phyloP scores from a whole-genome alignment of 345 rosid species.

The Gossypium stocksii region DNA sequence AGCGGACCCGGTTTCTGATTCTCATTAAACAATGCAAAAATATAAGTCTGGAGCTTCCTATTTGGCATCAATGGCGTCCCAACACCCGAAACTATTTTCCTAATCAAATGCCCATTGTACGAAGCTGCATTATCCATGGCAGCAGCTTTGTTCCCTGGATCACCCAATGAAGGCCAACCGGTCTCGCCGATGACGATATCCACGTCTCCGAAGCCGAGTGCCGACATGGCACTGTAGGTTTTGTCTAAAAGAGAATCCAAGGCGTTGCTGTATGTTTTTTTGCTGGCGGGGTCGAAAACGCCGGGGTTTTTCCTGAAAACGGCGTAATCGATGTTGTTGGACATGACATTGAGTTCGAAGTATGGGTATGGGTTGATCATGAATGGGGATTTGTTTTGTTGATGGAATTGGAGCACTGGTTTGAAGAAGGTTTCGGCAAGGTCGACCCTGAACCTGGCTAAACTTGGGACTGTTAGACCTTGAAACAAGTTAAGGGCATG shows the following conservation, averaged over 20 bases:
- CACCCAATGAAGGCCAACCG: conserved; percentile 69
- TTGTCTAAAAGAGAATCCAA: conserved; percentile 64
- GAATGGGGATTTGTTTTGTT: conserved; percentile 61
- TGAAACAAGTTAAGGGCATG: conserved; percentile 52
- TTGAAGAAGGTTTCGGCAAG: conserved; percentile 39
- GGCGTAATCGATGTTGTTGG: conserved; percentile 31
- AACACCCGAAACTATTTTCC: conserved; percentile 31
- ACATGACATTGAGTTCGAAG: conserved; percentile 38
- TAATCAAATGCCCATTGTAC: conserved; percentile 48
- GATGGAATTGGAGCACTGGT: conserved; percentile 63
- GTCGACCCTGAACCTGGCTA: conserved; percentile 44
- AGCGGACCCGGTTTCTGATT: conserved; percentile 63
- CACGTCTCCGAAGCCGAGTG: conserved; percentile 60
- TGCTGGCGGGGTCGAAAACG: conserved; percentile 43
- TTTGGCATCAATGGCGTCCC: conserved; percentile 91
- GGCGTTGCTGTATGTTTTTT: conserved; percentile 63
- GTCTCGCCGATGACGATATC: conserved; percentile 67
- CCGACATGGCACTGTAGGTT: conserved; percentile 64
- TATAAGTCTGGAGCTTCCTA: conserved; percentile 51
- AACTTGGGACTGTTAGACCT: conserved; percentile 44
- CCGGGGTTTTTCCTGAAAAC: conserved; percentile 56
- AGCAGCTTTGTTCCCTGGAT: conserved; percentile 24
- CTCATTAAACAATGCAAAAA: conserved; percentile 77
- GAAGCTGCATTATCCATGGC: conserved; percentile 44
- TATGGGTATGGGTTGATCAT: conserved; percentile 81